These are phyloP conservation scores for Eucalyptus coolabah DNA, from an alignment of 345 rosid species.

Conservation along the genomic window DNA sequence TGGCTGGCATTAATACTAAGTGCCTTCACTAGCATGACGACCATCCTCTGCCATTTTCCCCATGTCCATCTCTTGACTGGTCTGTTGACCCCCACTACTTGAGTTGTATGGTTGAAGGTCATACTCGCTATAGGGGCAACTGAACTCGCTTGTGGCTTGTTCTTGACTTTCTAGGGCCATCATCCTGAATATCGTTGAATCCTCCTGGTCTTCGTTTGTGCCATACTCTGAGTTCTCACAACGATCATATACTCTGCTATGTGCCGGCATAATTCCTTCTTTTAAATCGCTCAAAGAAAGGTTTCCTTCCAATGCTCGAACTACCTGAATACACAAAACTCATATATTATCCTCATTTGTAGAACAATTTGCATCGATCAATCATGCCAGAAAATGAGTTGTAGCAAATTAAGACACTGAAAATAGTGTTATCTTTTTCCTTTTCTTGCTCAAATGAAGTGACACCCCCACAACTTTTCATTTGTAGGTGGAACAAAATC, in stretches of 20 bases:
- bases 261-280: constrained; percentile 36
- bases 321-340: constrained; percentile 23
- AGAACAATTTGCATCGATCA: background rate
- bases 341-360: background rate
- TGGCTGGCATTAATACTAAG: background rate
- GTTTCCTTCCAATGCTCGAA: constrained; percentile 76
- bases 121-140: constrained; percentile 35
- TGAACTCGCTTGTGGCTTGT: constrained; percentile 33
- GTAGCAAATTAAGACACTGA: background rate
- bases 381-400: background rate
- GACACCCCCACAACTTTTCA: background rate
- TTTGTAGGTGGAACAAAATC: background rate
- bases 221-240: constrained; percentile 51
- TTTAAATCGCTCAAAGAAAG: constrained; percentile 46
- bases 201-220: constrained; percentile 50
- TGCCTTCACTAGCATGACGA: background rate
- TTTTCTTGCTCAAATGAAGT: background rate
- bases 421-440: no score
- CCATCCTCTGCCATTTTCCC: constrained; percentile 12
- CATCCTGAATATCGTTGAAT: constrained; percentile 54
- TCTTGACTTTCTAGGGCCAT: constrained; percentile 32
- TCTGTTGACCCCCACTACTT: constrained; percentile 41
- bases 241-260: constrained; percentile 23
- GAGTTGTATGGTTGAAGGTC: constrained; percentile 41
- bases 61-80: constrained; percentile 27